These are phyloP conservation scores for Lactarius vividus DNA, from an alignment of 768 basidiomycete genomes.

Conservation along the genomic window DNA sequence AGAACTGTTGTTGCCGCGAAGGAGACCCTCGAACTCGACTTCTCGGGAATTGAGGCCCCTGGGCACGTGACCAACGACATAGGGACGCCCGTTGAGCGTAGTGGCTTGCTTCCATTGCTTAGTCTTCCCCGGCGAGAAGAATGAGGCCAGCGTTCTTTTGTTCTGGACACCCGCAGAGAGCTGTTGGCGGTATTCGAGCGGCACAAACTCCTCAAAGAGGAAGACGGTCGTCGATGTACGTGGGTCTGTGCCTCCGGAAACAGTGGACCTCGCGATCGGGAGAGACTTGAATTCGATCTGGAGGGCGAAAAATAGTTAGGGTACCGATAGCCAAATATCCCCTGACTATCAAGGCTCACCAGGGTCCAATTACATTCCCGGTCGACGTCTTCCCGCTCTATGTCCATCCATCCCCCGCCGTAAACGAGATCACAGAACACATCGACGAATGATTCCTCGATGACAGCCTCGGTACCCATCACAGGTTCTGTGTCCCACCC, in stretches of 20 bases:
- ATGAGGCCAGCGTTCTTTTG: conserved; percentile 60
- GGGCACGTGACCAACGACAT: conserved; percentile 60
- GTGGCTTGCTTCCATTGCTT: conserved; percentile 77
- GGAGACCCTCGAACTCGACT: conserved; percentile 75
- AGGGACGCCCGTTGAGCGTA: conserved; percentile 78
- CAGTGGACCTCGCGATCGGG: conserved; percentile 39
- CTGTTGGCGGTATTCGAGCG: conserved; percentile 79
- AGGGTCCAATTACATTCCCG: conserved; percentile 91
- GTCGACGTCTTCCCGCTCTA: conserved; percentile 72
- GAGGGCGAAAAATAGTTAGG: neutral
- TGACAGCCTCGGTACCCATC: conserved; percentile 69
- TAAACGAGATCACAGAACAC: conserved; percentile 81
- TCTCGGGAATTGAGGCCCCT: conserved; percentile 54
- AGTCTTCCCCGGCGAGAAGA: conserved; percentile 54
- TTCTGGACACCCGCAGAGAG: conserved; percentile 53
- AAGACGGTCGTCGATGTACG: conserved; percentile 71
- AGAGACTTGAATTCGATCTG: conserved; percentile 88
- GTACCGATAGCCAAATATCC: neutral
- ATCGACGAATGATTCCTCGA: conserved; percentile 90
- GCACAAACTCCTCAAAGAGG: conserved; percentile 93
- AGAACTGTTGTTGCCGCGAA: conserved; percentile 50
- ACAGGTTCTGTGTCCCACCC: conserved; percentile 91
- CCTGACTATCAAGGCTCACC: conserved; percentile 46
- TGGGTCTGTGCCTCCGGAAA: conserved; percentile 50
- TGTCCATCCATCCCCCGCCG: conserved; percentile 84